Evolutionary conservation across 1,139 yeast genomes (phyloP), one percentile per base, ranked within the genome.

Genomic region (Yamadazyma sp.): DNA sequence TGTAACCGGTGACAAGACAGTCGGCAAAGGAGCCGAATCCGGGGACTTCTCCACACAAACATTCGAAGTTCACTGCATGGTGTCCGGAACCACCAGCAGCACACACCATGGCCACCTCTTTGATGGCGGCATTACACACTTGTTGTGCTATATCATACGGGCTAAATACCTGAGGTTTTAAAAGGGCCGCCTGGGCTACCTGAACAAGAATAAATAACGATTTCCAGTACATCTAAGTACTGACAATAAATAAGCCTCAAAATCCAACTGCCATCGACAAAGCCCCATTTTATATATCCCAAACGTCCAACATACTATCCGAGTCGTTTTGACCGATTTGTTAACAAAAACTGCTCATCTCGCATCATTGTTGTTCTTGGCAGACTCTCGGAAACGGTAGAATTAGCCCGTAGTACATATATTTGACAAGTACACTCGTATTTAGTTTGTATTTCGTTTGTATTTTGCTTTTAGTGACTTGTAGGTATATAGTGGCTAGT

Each of bases 1-100:
- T 30, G 24, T 34, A 38, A 4, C 40, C 40, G 26, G 25, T 29
- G 11, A 38, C 28, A 12, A 38, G 23, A 27, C 40, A 38, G 22
- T 38, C 40, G 10, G 38, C 38, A 25, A 38, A 30, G 12, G 40
- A 38, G 5, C 40, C 40, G 27, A 38, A 38, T 10, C 40, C 40
- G 4, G 38, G 32, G 3, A 22, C 25, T 13, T 38, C 31, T 15
- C 16, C 29, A 23, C 40, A 38, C 12, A 30, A 24, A 22, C 40
- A 38, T 9, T 34, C 17, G 23, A 22, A 34, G 20, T 38, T 30
- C 13, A 30, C 28, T 3, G 37, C 13, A 20, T 24, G 30, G 16
- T 38, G 40, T 2, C 37, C 34, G 9, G 28, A 27, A 9, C 26
- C 26, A 12, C 17, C 21, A 20, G 22, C 26, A 6, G 20, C 12